phyloP scores from a whole-genome alignment of 1,284 basidiomycete species.

The Ustilago cynodontis region DNA sequence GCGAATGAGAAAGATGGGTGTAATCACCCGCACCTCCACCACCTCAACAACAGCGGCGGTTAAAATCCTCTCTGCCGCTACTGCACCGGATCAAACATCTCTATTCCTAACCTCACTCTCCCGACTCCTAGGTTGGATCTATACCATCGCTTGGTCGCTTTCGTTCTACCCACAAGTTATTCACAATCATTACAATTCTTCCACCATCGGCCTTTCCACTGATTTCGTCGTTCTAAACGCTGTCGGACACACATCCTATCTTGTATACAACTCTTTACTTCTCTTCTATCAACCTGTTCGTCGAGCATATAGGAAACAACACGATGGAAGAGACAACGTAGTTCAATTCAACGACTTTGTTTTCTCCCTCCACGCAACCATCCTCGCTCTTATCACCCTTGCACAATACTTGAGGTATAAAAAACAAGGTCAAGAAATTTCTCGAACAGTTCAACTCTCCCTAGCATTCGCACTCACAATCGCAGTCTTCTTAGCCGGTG shows the following conservation, averaged over 20 bases:
- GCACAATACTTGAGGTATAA: conserved; percentile 12
- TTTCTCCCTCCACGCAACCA: conserved; percentile 53
- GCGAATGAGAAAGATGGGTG: conserved; percentile 7
- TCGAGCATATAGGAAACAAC: conserved; percentile 44
- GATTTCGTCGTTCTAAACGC: conserved; percentile 63
- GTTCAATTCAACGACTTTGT: conserved; percentile 58
- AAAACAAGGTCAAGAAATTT: conserved; percentile 7
- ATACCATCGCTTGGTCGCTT: conserved; percentile 58
- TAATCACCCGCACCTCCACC: conserved; percentile 3
- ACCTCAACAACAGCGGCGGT: too few species aligned
- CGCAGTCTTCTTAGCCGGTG: conserved; percentile 20
- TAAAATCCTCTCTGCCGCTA: too few species aligned
- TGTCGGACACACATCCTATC: conserved; percentile 58
- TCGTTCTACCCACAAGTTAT: conserved; percentile 67
- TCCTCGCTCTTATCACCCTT: conserved; percentile 32
- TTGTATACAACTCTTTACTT: conserved; percentile 51
- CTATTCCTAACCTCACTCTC: conserved; percentile 38
- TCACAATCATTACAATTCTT: conserved; percentile 38
- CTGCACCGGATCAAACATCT: neutral
- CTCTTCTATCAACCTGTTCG: conserved; percentile 43
- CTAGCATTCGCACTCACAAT: conserved; percentile 16
- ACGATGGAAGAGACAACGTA: conserved; percentile 48
- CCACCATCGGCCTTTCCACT: conserved; percentile 49
- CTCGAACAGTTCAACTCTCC: conserved; percentile 12
- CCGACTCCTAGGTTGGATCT: conserved; percentile 61